Percentiles rank a stretch among this genome's conserved stretches.
Conservation (phyloP, 352 stramenopile genomes). For the Pythium scleroteichum region DNA sequence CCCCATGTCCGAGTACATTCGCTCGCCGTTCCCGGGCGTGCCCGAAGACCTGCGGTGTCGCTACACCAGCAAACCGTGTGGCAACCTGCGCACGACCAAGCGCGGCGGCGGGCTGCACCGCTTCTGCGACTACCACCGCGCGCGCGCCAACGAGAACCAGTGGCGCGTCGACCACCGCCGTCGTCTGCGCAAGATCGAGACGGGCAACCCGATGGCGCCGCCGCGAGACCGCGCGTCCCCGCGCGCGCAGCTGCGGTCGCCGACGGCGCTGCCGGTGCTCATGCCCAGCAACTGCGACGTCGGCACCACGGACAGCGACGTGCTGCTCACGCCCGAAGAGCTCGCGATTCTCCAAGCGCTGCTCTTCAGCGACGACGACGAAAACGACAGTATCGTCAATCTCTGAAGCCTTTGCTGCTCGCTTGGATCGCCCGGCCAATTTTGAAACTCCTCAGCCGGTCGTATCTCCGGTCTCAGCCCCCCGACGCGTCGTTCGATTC, state of each 20-base stretch:
- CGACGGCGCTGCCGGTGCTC: constrained; percentile 18
- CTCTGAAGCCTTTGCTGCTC: constrained; percentile 5
- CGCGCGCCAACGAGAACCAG: constrained; percentile 61
- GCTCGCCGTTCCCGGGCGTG: constrained; percentile 18
- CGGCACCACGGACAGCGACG: background rate
- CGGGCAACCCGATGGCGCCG: constrained; percentile 9
- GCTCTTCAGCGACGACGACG: constrained; percentile 27
- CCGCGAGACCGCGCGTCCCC: constrained; percentile 11
- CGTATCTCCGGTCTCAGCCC: no score
- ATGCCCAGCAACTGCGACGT: constrained; percentile 22
- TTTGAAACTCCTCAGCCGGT: no score
- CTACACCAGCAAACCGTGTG: constrained; percentile 52
- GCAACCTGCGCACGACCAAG: constrained; percentile 51
- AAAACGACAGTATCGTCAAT: constrained; percentile 7
- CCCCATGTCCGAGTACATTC: constrained; percentile 16
- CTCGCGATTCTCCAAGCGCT: constrained; percentile 16
- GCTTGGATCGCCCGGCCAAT: background rate
- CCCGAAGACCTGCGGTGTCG: constrained; percentile 36
- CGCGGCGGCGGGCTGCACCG: constrained; percentile 49
- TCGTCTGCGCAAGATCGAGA: constrained; percentile 15
- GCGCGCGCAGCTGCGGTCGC: constrained; percentile 9
- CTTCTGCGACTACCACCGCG: constrained; percentile 50
- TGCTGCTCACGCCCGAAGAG: constrained; percentile 15
- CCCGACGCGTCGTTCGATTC: no score
- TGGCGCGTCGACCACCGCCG: constrained; percentile 41